Base-by-base conservation (phyloP, 1,284 basidiomycete species). In the Ustilago vetiveriae region DNA sequence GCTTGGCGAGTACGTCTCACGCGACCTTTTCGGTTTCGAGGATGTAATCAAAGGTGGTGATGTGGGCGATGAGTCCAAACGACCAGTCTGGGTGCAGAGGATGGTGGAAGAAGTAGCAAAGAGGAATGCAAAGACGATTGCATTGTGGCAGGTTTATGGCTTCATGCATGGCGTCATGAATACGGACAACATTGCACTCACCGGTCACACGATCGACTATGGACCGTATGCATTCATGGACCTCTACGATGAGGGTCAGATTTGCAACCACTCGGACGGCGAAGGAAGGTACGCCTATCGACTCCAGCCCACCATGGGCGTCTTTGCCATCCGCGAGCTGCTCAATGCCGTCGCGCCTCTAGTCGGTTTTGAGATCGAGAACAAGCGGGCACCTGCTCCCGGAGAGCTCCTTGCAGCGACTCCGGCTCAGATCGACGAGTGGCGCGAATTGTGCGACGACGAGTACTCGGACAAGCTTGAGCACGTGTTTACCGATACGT, bases 231-330 rank as follows among this genome's bases (percentile, higher is more conserved):
- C 92, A 0, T 97, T 96, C 83, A 97, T 97, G 94, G 82, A 83
- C 51, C 47, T 81, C 3, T 81, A 81, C 53, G 90, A 96, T 76
- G 82, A 88, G 0, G 85, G 86, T 48, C 92, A 95, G 76, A 91
- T 97, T 56, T 97, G 94, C 85, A 98, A 98, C 78, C 94, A 97
- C 80, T 89, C 89, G 0, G 95, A 98, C 78, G 87, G 88, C 26
- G 86, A 86, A 50, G 94, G 94, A 0, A 86, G 94, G 37, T 98
- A 98, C 79, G 86, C 90, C 3, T 98, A 94, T 85, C 87, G 63
- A 6, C 56, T 75, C 32, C 79, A 80, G 53, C 78, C 78, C 7
- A 87, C 83, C 7, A 89, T 89, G 74, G 59, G 84, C 60, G 50
- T 65, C 21, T 75, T 66, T 63, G 72, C 63, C 10, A 54, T 72